Percentiles rank a stretch among this genome's conserved stretches.
Evolutionary conservation across 2,329 filamentous ascomycete species (phyloP).

Genomic region (Dactylellina sp.): DNA sequence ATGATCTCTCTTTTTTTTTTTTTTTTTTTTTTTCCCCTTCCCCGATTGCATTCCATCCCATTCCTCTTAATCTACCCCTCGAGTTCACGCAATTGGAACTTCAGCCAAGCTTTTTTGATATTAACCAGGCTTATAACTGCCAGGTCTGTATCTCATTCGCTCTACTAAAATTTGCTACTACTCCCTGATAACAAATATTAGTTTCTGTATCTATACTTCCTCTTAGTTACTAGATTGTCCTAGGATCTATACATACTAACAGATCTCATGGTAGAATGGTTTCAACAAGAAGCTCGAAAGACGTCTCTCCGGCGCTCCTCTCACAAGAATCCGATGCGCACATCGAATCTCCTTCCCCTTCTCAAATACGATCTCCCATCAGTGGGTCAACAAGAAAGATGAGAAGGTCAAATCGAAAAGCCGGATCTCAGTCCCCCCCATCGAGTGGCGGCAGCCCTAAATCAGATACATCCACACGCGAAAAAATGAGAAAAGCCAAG

Average conservation of each 20-base stretch:
- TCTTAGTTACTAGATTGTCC: too few species aligned
- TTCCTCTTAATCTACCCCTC: slow-evolving; percentile 1
- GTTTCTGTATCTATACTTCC: too few species aligned
- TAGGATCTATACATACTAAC: neutral
- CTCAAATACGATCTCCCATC: slow-evolving; percentile 25
- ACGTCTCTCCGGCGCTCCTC: slow-evolving; percentile 24
- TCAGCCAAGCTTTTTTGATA: neutral
- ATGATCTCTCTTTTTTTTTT: slow-evolving; percentile 4
- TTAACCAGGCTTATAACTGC: slow-evolving; percentile 6
- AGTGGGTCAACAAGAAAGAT: slow-evolving; percentile 21
- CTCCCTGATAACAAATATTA: too few species aligned
- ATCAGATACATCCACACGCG: slow-evolving; percentile 50
- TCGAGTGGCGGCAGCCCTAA: slow-evolving; percentile 47
- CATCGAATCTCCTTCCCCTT: slow-evolving; percentile 19
- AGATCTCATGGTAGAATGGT: slow-evolving; percentile 29
- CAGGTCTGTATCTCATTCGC: slow-evolving; percentile 5
- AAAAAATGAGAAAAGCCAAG: slow-evolving; percentile 53
- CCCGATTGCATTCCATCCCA: neutral
- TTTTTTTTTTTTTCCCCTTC: neutral
- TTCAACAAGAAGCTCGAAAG: slow-evolving; percentile 49
- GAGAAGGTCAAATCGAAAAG: slow-evolving; percentile 22
- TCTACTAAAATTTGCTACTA: neutral
- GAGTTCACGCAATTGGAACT: neutral
- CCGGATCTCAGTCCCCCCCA: slow-evolving; percentile 31
- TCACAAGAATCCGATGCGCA: slow-evolving; percentile 40